phyloP scores from a whole-genome alignment of 2,329 filamentous ascomycete species.

The Fusarium multiceps region DNA sequence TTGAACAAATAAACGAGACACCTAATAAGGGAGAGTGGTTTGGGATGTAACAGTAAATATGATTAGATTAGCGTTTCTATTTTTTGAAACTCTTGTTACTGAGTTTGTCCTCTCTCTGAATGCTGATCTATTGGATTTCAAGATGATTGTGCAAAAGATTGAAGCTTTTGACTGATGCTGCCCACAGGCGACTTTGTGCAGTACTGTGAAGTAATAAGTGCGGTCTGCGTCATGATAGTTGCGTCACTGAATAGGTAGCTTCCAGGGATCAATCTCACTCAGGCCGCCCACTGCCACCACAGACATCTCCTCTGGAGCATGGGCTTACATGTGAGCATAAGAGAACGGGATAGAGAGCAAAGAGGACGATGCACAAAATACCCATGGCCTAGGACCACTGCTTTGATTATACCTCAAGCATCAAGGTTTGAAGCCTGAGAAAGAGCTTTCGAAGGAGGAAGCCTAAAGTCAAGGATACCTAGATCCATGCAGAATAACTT shows the following conservation, averaged over 20 bases:
- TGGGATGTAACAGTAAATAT: background rate
- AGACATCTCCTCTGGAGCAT: background rate
- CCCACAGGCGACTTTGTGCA: background rate
- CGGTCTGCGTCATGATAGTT: conserved; percentile 32
- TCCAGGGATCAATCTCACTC: conserved; percentile 30
- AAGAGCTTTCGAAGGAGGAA: background rate
- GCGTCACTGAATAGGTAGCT: conserved; percentile 30
- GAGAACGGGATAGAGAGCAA: background rate
- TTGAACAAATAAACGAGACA: conserved; percentile 24
- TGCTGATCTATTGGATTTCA: background rate
- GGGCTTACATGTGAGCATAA: background rate
- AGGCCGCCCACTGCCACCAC: conserved; percentile 3
- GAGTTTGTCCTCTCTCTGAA: background rate
- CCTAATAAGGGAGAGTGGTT: background rate
- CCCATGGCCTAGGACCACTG: background rate
- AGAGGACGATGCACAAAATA: background rate
- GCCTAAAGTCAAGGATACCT: background rate
- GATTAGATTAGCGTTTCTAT: background rate
- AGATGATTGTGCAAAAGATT: background rate
- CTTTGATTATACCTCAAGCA: background rate
- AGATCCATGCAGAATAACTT: background rate
- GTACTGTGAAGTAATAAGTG: background rate
- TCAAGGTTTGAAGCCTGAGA: background rate
- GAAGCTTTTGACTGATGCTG: background rate
- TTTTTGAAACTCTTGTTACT: background rate